Percentiles rank a stretch among this genome's conserved stretches.
These are phyloP conservation scores for Sungouiozyma intestinalis DNA, from an alignment of 805 yeast species.

Conservation along the genomic window DNA sequence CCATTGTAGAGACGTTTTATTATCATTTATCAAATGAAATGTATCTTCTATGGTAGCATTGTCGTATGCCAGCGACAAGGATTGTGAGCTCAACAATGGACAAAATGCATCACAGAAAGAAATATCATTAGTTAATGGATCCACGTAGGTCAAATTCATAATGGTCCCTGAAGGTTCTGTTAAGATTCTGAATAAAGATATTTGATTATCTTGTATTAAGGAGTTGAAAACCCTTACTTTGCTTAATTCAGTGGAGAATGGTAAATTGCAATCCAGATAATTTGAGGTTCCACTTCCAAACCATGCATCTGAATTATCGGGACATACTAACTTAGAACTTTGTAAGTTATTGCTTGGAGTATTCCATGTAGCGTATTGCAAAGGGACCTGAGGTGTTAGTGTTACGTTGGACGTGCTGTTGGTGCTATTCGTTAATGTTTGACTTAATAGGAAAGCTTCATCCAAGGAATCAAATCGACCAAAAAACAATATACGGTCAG, in stretches of 20 bases:
- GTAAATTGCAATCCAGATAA: constrained; percentile 52
- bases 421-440: constrained; percentile 22
- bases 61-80: constrained; percentile 25
- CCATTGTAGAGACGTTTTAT: constrained; percentile 30
- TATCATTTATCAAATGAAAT: constrained; percentile 23
- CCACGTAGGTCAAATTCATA: constrained; percentile 81
- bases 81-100: constrained; percentile 44
- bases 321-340: constrained; percentile 44
- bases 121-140: constrained; percentile 53
- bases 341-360: constrained; percentile 32
- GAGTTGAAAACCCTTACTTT: constrained; percentile 67
- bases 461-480: constrained; percentile 65
- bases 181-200: constrained; percentile 57
- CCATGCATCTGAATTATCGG: constrained; percentile 45
- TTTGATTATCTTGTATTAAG: constrained; percentile 32
- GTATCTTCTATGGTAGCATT: constrained; percentile 19
- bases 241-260: constrained; percentile 51
- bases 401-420: constrained; percentile 25
- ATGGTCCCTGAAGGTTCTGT: constrained; percentile 78
- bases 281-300: constrained; percentile 41
- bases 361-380: constrained; percentile 44
- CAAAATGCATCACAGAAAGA: constrained; percentile 81
- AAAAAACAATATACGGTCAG: constrained; percentile 58
- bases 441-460: constrained; percentile 32
- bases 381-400: constrained; percentile 52